Percentiles rank a stretch among this genome's conserved stretches.
These are phyloP conservation scores for Aurinia saxatilis DNA, from an alignment of 345 rosid genomes.

Conservation along the genomic window DNA sequence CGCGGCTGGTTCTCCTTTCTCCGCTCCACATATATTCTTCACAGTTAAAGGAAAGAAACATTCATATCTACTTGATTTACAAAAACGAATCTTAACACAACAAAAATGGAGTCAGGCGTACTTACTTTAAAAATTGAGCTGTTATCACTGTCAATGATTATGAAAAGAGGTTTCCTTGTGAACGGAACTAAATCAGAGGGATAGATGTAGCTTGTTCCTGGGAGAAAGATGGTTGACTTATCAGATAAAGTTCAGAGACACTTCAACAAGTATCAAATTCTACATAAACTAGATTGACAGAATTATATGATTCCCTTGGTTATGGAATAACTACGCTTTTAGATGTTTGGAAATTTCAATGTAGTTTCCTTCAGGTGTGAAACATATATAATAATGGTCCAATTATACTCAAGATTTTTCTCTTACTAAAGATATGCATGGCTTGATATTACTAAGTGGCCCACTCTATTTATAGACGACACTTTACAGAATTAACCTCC, in stretches of 20 bases:
- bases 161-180: constrained; percentile 80
- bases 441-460: background rate
- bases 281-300: background rate
- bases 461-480: background rate
- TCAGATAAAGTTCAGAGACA: constrained; percentile 1
- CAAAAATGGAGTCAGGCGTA: constrained; percentile 9
- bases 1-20: constrained; percentile 97
- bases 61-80: background rate
- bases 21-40: constrained; percentile 72
- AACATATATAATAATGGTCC: background rate
- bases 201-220: constrained; percentile 77
- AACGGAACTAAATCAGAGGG: constrained; percentile 87
- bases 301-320: background rate
- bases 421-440: background rate
- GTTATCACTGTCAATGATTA: constrained; percentile 73
- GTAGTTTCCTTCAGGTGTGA: background rate
- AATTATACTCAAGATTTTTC: background rate
- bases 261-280: background rate
- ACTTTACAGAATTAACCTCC: background rate
- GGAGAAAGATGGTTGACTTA: background rate
- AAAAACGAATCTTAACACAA: constrained; percentile 11
- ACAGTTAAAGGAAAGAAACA: background rate
- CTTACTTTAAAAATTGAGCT: constrained; percentile 66
- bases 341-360: background rate
- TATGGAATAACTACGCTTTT: background rate